Evolutionary conservation across 352 stramenopile genomes (phyloP), one percentile per base, ranked within the genome.

Genomic region (Thalassiosira delicatula): DNA sequence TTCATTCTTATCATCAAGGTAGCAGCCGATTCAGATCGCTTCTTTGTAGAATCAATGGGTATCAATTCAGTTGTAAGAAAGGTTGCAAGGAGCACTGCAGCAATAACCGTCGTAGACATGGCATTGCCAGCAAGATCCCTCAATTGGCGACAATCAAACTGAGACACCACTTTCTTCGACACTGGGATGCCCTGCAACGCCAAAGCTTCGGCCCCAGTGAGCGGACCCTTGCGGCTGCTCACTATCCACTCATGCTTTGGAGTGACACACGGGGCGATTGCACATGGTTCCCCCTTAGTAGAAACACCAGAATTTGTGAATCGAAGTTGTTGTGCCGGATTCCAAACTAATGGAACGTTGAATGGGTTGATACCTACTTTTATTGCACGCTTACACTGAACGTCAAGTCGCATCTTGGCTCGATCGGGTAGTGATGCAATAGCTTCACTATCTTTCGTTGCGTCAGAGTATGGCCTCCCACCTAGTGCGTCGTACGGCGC

Each of bases 231-330:
- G 0, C 69, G 69, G n/a, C 51, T 70, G 37, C 69, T 77, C 2
- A 77, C 53, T 30, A 77, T 77, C 69, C 69, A 77, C 37, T 77
- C 69, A 61, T 77, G 69, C 51, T 70, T 70, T 33, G 69, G 69
- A 8, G 69, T 77, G 9, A 77, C 57, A 49, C 69, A 77, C 33
- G 69, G 69, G 32, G 69, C 53, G 27, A 70, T 70, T 21, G 53
- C 8, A 4, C 57, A 35, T 29, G 69, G 54, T 46, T 46, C 69
- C 11, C 21, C 21, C 3, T 76, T 25, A 32, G 5, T 21, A 5
- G 68, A 69, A 69, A 68, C 25, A 3, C 69, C 69, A 53, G 69
- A 33, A 40, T 77, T 27, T 17, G 69, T 77, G 37, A 70, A 77
- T n/a, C 69, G 49, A 33, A 77, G 53, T 53, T 77, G 69, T 37